A percentile compares a stretch with the other conserved stretches of the same genome.
Evolutionary conservation across 495 filamentous ascomycete species (phyloP).

Genomic region (Friedmanniomyces simplex): DNA sequence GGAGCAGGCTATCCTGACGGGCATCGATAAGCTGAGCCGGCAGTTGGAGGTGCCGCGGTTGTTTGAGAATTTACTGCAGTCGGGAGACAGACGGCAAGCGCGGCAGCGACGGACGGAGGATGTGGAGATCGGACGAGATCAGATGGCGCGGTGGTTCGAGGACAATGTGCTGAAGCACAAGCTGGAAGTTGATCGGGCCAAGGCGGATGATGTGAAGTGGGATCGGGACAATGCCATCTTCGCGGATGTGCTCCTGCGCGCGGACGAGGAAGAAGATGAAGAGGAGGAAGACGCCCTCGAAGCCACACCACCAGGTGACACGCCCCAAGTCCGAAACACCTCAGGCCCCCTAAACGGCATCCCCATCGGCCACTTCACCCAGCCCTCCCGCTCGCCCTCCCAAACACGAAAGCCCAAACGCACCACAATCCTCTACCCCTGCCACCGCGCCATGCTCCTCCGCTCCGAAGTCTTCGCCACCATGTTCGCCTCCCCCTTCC

Average conservation of each 20-base stretch:
- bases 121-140: conserved; percentile 61
- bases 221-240: conserved; percentile 73
- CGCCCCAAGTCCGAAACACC: conserved; percentile 24
- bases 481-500: conserved; percentile 89
- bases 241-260: conserved; percentile 75
- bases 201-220: conserved; percentile 65
- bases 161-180: conserved; percentile 65
- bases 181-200: conserved; percentile 54
- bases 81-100: conserved; percentile 60
- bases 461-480: conserved; percentile 85
- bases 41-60: conserved; percentile 71
- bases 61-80: conserved; percentile 67
- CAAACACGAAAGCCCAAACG: conserved; percentile 31
- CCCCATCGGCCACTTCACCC: conserved; percentile 52
- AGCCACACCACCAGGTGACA: background rate
- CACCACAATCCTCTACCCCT: conserved; percentile 69
- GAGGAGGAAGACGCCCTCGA: conserved; percentile 1
- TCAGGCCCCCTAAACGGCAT: conserved; percentile 41
- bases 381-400: conserved; percentile 28
- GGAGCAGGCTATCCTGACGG: conserved; percentile 61
- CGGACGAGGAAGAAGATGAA: conserved; percentile 55
- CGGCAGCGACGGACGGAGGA: conserved; percentile 74
- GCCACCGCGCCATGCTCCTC: conserved; percentile 82
- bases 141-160: conserved; percentile 66
- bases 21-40: conserved; percentile 74